Percentiles rank a stretch among this genome's conserved stretches.
These are phyloP conservation scores for Sarocladium kiliense DNA, from an alignment of 2,329 filamentous ascomycete species.

Conservation along the genomic window DNA sequence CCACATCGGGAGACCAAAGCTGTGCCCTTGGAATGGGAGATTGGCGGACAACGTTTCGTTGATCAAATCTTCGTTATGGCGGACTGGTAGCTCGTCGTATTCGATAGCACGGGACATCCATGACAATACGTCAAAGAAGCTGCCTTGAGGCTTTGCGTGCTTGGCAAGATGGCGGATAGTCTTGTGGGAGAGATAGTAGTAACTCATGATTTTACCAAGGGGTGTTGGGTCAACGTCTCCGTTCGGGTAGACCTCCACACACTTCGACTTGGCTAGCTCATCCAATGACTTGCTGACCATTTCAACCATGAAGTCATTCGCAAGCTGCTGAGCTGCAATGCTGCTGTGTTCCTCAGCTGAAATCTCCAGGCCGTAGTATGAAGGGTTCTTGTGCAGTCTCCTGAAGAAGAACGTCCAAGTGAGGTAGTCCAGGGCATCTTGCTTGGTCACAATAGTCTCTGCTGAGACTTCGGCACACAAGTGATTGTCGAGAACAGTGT, in stretches of 20 bases:
- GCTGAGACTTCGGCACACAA: constrained; percentile 91
- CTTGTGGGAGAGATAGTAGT: constrained; percentile 95
- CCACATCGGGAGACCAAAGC: constrained; percentile 84
- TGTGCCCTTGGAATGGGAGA: constrained; percentile 56
- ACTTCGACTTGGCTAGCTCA: constrained; percentile 79
- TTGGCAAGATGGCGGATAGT: constrained; percentile 82
- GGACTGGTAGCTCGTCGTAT: constrained; percentile 95
- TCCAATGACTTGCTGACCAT: constrained; percentile 83
- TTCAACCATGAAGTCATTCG: constrained; percentile 91
- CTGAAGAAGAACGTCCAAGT: constrained; percentile 99
- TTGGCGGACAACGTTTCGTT: constrained; percentile 85
- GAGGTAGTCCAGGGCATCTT: constrained; percentile 94
- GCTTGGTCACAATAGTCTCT: constrained; percentile 87
- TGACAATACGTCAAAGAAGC: constrained; percentile 75
- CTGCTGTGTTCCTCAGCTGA: constrained; percentile 89
- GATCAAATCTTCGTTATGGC: constrained; percentile 97
- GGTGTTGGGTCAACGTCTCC: constrained; percentile 87
- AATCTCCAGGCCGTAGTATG: constrained; percentile 94
- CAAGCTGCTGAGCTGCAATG: constrained; percentile 75
- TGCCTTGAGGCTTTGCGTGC: constrained; percentile 68
- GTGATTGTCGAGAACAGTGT: constrained; percentile 96
- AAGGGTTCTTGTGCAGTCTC: constrained; percentile 93
- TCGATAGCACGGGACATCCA: constrained; percentile 95
- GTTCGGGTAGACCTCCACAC: constrained; percentile 76
- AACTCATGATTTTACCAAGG: constrained; percentile 97